A percentile compares a stretch with the other conserved stretches of the same genome.
These are phyloP conservation scores for Colletotrichum noveboracense DNA, from an alignment of 2,329 filamentous ascomycete genomes.

Conservation along the genomic window DNA sequence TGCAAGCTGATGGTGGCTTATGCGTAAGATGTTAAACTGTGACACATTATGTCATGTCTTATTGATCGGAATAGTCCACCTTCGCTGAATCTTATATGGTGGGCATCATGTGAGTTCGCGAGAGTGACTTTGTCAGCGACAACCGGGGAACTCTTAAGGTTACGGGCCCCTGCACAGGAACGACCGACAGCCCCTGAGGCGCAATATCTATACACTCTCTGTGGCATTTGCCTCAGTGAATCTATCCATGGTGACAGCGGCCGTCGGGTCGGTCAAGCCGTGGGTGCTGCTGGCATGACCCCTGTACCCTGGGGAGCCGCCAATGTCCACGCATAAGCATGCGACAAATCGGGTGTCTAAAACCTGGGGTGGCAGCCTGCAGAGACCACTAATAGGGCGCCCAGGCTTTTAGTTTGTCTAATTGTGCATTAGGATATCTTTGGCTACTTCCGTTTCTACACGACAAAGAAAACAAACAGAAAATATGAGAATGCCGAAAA, in stretches of 20 bases:
- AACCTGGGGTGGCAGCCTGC: not conserved
- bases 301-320: not conserved
- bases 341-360: not conserved
- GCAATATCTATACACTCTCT: not conserved
- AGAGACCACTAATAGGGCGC: not conserved
- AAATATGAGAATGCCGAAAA: not conserved
- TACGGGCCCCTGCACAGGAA: not conserved
- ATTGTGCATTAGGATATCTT: not conserved
- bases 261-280: not conserved
- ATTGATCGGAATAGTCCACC: not conserved
- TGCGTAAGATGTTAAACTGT: not conserved
- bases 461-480: not conserved
- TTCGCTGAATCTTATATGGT: not conserved
- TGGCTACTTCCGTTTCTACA: not conserved
- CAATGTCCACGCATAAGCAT: not conserved
- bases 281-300: not conserved
- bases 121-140: not conserved
- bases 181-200: not conserved
- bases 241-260: not conserved
- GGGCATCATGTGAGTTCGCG: not conserved
- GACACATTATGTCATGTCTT: not conserved
- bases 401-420: not conserved
- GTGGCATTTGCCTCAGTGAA: not conserved
- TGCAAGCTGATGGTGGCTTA: not conserved
- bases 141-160: not conserved